Conservation (phyloP, 2,329 filamentous ascomycete species). For the Coleophoma cylindrospora region DNA sequence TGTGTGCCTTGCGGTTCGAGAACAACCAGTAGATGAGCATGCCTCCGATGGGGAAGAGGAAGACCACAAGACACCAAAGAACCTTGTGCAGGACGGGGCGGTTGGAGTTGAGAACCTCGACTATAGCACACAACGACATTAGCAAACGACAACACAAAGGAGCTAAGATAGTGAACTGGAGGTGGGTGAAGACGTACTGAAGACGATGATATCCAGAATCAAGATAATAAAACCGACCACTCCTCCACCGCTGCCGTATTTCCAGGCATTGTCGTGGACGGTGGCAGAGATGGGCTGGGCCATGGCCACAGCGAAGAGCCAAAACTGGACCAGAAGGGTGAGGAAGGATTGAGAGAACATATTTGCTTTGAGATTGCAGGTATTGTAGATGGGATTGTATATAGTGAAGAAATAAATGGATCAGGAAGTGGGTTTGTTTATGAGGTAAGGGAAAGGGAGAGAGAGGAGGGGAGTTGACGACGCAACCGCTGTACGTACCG, state of each 20-base stretch:
- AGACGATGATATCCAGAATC: conserved; percentile 57
- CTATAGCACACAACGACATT: conserved; percentile 30
- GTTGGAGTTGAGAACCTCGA: conserved; percentile 61
- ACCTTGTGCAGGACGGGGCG: conserved; percentile 53
- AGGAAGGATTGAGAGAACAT: conserved; percentile 25
- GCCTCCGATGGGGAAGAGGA: conserved; percentile 59
- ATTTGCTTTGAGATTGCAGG: background rate
- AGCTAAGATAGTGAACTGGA: background rate
- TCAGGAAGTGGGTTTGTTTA: too few relatives aligned
- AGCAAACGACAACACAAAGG: background rate
- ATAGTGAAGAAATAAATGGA: too few relatives aligned
- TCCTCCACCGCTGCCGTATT: conserved; percentile 57
- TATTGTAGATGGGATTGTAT: too few relatives aligned
- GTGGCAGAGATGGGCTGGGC: conserved; percentile 33
- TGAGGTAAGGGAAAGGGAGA: too few relatives aligned
- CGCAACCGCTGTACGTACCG: too few relatives aligned
- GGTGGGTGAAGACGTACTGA: conserved; percentile 41
- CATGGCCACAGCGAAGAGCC: conserved; percentile 41
- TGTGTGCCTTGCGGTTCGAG: conserved; percentile 54
- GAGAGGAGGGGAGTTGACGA: too few relatives aligned
- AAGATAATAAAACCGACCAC: conserved; percentile 57
- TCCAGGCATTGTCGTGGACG: conserved; percentile 39
- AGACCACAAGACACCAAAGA: conserved; percentile 58
- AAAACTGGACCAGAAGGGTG: conserved; percentile 46
- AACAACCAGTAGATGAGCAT: conserved; percentile 60